Conservation (phyloP, 495 filamentous ascomycete genomes). For the Recurvomyces mirabilis region DNA sequence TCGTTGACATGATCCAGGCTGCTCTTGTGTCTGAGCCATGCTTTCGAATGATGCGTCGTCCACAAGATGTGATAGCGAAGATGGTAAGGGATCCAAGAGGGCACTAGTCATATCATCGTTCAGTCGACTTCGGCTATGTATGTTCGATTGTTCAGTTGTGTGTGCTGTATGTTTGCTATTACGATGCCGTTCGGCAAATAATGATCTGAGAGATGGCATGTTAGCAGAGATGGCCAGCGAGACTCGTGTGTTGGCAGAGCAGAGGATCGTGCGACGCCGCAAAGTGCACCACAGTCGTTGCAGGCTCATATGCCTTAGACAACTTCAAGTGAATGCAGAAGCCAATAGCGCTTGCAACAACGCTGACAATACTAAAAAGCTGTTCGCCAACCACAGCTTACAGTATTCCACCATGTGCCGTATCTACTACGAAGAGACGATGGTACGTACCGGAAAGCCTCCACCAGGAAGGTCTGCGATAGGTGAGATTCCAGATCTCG, state of each 20-base stretch:
- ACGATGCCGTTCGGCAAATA: constrained; percentile 10
- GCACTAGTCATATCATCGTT: constrained; percentile 14
- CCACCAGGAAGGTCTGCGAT: constrained; percentile 12
- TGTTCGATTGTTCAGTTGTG: neutral
- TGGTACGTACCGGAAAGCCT: constrained; percentile 18
- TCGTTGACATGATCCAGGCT: no score
- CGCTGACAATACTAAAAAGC: neutral
- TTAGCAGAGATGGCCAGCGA: constrained; percentile 6
- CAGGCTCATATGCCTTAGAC: neutral
- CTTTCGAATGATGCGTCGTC: no score
- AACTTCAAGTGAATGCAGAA: neutral
- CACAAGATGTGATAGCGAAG: no score
- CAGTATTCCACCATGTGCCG: neutral
- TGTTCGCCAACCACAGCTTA: constrained; percentile 1
- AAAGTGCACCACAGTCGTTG: neutral
- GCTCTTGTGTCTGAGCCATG: no score
- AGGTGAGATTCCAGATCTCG: constrained; percentile 20
- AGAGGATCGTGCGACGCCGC: neutral
- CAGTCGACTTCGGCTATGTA: constrained; percentile 9
- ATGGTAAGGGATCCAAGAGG: constrained; percentile 2
- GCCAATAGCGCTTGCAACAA: constrained; percentile 17
- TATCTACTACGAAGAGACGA: neutral
- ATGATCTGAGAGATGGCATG: constrained; percentile 16
- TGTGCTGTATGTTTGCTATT: neutral
- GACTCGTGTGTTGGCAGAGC: neutral